phyloP scores from a whole-genome alignment of 2,329 filamentous ascomycete species.

The Zymoseptoria passerinii region DNA sequence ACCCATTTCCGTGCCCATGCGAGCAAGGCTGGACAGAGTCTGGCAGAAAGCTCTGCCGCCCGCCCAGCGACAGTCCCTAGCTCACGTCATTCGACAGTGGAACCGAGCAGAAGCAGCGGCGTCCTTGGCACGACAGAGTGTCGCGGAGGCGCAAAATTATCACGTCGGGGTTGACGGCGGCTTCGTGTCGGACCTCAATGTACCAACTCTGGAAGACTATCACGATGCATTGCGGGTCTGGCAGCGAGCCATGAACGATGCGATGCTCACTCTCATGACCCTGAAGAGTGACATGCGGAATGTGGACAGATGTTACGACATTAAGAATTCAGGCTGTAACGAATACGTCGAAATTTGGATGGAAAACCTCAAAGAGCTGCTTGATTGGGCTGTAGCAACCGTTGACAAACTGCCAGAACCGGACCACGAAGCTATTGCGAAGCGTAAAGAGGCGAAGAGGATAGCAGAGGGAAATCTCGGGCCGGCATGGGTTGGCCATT shows the following conservation, averaged over 20 bases:
- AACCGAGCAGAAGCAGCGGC: not conserved
- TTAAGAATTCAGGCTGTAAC: not conserved
- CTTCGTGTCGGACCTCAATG: not conserved
- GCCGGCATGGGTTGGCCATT: not conserved
- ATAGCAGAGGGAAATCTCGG: not conserved
- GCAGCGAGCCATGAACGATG: not conserved
- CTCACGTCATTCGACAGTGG: not conserved
- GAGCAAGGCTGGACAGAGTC: not conserved
- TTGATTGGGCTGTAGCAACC: not conserved
- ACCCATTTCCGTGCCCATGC: not conserved
- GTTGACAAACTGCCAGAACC: not conserved
- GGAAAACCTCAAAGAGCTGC: not conserved
- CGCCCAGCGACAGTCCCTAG: not conserved
- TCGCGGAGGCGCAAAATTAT: not conserved
- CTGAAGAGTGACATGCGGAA: not conserved
- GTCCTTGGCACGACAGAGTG: not conserved
- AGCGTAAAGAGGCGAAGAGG: not conserved
- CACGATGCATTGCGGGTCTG: not conserved
- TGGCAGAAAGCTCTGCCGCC: not conserved
- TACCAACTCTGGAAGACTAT: not conserved
- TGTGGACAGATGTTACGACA: not conserved
- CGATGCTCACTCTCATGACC: not conserved
- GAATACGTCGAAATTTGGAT: not conserved
- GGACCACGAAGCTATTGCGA: not conserved
- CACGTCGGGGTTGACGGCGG: not conserved